Conservation (phyloP, 805 yeast genomes). For the Maudiozyma bulderi region DNA sequence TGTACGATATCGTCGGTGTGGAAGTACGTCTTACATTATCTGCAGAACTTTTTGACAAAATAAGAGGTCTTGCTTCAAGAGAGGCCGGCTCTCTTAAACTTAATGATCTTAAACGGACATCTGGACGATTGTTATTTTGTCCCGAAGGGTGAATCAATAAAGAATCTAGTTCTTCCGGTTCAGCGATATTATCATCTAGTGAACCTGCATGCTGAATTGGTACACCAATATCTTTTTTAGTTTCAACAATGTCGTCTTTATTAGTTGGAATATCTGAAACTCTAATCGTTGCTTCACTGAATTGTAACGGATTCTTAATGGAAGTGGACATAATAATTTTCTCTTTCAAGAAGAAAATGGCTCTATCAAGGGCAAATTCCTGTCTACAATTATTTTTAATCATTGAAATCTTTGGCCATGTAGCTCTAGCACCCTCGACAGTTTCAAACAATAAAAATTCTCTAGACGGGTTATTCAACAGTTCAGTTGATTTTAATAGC, state of each 20-base stretch:
- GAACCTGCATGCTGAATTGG: conserved; percentile 1
- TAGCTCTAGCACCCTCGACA: conserved; percentile 77
- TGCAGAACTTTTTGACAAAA: not conserved
- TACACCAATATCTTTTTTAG: not conserved
- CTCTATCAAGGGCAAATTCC: conserved; percentile 76
- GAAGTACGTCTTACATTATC: not conserved
- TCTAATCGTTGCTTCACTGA: conserved; percentile 14
- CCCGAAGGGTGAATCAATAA: conserved; percentile 7
- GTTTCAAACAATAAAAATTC: conserved; percentile 56
- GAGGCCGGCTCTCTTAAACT: conserved; percentile 4
- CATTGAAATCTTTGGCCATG: conserved; percentile 86
- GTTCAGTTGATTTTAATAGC: conserved; percentile 44
- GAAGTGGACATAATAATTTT: conserved; percentile 39
- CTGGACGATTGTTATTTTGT: not conserved
- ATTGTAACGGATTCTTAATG: conserved; percentile 25
- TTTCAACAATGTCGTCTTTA: not conserved
- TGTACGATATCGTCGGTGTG: not conserved
- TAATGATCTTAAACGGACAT: conserved; percentile 4
- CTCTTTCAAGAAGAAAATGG: conserved; percentile 60
- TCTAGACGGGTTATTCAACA: conserved; percentile 75
- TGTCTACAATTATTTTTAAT: conserved; percentile 84
- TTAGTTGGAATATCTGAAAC: conserved; percentile 5
- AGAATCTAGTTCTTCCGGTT: conserved; percentile 15
- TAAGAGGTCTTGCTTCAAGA: not conserved
- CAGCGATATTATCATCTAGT: conserved; percentile 19